Conservation (phyloP, 768 basidiomycete genomes). For the Boletus subcaerulescens region DNA sequence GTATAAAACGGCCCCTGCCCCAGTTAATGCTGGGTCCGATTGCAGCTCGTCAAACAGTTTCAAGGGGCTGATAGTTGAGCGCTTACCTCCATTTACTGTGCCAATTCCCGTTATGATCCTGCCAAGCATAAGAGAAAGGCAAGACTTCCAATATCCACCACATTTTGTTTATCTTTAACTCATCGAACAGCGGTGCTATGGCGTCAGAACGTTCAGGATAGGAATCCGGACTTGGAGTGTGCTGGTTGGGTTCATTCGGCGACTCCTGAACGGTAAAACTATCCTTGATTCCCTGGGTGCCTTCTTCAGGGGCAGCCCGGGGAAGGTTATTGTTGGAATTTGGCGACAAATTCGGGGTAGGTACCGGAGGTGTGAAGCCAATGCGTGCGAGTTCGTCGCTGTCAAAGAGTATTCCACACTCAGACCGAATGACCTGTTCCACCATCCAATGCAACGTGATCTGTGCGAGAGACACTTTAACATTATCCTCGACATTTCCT, state of each 20-base stretch:
- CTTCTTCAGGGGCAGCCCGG: too few relatives aligned
- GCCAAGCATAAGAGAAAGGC: conserved; percentile 52
- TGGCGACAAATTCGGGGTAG: neutral
- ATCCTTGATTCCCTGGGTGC: too few relatives aligned
- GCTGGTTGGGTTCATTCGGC: neutral
- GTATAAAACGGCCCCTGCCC: conserved; percentile 55
- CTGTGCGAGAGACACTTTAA: conserved; percentile 45
- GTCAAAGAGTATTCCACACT: conserved; percentile 63
- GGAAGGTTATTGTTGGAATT: too few relatives aligned
- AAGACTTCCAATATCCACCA: conserved; percentile 80
- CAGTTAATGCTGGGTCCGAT: conserved; percentile 37
- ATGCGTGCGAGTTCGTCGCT: conserved; percentile 42
- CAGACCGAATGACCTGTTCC: conserved; percentile 53
- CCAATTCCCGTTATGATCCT: conserved; percentile 56
- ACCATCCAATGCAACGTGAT: conserved; percentile 80
- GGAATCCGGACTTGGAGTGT: neutral
- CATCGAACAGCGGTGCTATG: conserved; percentile 54
- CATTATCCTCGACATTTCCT: conserved; percentile 47
- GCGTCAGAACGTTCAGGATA: conserved; percentile 27
- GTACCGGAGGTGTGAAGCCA: conserved; percentile 29
- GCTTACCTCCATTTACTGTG: conserved; percentile 53
- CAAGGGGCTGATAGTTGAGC: neutral
- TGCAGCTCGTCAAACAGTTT: neutral
- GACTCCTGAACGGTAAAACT: neutral
- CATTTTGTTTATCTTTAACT: conserved; percentile 37